Evolutionary conservation across 345 rosid species (phyloP).

Genomic region (Boechera stricta): DNA sequence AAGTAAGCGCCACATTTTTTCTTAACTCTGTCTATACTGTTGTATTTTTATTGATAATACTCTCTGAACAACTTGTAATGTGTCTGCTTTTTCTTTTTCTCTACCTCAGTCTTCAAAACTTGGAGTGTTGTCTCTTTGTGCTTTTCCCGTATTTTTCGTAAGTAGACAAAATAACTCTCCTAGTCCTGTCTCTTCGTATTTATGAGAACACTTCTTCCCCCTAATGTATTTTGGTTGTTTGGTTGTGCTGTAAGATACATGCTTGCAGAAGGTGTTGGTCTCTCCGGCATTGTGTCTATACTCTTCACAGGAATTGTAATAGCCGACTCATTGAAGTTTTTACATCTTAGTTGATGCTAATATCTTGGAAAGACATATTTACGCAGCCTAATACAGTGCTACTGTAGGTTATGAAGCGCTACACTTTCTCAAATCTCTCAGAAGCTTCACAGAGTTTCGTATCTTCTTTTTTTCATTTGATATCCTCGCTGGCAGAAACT

Average conservation of each 20-base stretch:
- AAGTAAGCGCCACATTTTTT: slow-evolving; percentile 60
- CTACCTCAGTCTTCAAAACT: slow-evolving; percentile 80
- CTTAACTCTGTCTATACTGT: background rate
- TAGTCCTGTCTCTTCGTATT: slow-evolving; percentile 22
- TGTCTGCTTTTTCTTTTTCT: slow-evolving; percentile 1
- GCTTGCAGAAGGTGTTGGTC: slow-evolving; percentile 99
- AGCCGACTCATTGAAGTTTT: slow-evolving; percentile 18
- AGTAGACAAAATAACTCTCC: slow-evolving; percentile 40
- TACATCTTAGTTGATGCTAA: slow-evolving; percentile 43
- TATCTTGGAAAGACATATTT: slow-evolving; percentile 23
- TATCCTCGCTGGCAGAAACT: slow-evolving; percentile 97
- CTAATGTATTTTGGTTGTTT: slow-evolving; percentile 27
- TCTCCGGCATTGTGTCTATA: slow-evolving; percentile 97
- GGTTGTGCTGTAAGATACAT: slow-evolving; percentile 65
- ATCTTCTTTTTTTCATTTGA: slow-evolving; percentile 87
- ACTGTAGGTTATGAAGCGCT: slow-evolving; percentile 81
- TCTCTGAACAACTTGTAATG: slow-evolving; percentile 14
- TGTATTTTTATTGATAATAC: background rate
- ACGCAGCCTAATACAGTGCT: slow-evolving; percentile 25
- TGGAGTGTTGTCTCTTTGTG: slow-evolving; percentile 98
- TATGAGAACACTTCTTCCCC: slow-evolving; percentile 3
- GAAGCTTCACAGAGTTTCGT: slow-evolving; percentile 88
- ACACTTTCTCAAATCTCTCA: slow-evolving; percentile 88
- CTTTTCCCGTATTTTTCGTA: slow-evolving; percentile 94
- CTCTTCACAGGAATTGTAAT: slow-evolving; percentile 91